Conservation (phyloP, 2,329 filamentous ascomycete species). For the Colletotrichum sp. region DNA sequence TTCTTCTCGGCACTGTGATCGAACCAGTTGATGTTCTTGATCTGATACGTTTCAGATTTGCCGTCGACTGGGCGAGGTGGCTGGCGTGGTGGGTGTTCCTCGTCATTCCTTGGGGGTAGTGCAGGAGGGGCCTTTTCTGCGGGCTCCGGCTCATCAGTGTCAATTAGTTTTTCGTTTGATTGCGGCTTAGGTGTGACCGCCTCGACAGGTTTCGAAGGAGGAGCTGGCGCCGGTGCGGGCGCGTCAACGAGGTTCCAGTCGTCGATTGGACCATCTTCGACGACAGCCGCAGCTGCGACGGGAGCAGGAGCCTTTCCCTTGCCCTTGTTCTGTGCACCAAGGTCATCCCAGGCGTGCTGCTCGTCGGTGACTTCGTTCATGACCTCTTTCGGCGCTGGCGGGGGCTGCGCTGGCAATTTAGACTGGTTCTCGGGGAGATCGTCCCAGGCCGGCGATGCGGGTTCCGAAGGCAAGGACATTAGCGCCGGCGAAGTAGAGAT, state of each 20-base stretch:
- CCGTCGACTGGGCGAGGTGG: constrained; percentile 40
- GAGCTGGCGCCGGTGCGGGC: not conserved
- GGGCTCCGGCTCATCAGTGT: not conserved
- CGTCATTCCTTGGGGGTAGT: constrained; percentile 41
- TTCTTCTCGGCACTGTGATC: constrained; percentile 66
- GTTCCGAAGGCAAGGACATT: constrained; percentile 41
- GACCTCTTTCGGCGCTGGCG: constrained; percentile 26
- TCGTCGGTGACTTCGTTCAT: constrained; percentile 43
- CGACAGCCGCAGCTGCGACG: constrained; percentile 23
- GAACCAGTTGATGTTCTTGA: constrained; percentile 89
- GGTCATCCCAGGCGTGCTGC: constrained; percentile 56
- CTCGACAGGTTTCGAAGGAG: not conserved
- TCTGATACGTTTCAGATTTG: constrained; percentile 82
- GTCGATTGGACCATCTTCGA: constrained; percentile 34
- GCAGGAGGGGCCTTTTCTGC: constrained; percentile 29
- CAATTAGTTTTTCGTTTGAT: not conserved
- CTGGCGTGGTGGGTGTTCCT: constrained; percentile 41
- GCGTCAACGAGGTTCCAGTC: constrained; percentile 53
- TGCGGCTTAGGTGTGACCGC: not conserved
- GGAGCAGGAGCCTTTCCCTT: constrained; percentile 40
- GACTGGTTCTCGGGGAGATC: constrained; percentile 33
- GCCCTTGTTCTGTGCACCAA: constrained; percentile 43
- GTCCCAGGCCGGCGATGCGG: constrained; percentile 41
- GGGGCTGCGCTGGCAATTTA: constrained; percentile 24
- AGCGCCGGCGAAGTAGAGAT: constrained; percentile 23